These are phyloP conservation scores for Phaffomyces opuntiae DNA, from an alignment of 805 yeast genomes.

Conservation along the genomic window DNA sequence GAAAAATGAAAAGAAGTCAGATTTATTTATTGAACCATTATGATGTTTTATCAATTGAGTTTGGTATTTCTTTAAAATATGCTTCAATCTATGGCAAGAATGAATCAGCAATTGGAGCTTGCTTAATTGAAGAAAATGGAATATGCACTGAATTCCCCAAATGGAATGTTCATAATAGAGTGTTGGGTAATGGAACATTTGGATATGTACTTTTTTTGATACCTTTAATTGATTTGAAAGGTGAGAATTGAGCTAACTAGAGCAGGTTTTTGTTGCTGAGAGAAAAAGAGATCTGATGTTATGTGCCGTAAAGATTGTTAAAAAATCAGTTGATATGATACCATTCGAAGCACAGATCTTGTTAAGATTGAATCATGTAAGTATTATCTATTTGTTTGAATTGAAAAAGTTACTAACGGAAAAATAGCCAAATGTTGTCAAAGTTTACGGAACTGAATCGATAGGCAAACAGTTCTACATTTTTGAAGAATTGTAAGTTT, in stretches of 20 bases:
- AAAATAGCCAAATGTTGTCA: constrained; percentile 40
- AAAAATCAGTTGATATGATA: constrained; percentile 19
- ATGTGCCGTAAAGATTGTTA: constrained; percentile 45
- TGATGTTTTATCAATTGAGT: constrained; percentile 34
- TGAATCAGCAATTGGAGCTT: constrained; percentile 10
- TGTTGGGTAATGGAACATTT: constrained; percentile 52
- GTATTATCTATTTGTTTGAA: constrained; percentile 8
- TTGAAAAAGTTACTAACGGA: not conserved
- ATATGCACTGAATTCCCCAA: constrained; percentile 20
- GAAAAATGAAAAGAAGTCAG: constrained; percentile 24
- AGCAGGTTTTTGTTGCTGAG: constrained; percentile 28
- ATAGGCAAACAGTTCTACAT: constrained; percentile 31
- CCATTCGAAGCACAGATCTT: constrained; percentile 40
- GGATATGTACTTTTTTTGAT: constrained; percentile 36
- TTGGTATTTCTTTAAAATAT: constrained; percentile 22
- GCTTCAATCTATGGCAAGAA: constrained; percentile 10
- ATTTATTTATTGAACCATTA: constrained; percentile 29
- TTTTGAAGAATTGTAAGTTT: constrained; percentile 35
- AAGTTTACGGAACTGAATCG: constrained; percentile 31
- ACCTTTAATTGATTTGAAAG: not conserved
- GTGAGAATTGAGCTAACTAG: constrained; percentile 1
- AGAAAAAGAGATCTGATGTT: constrained; percentile 21
- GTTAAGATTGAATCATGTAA: constrained; percentile 32
- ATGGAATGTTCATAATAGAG: constrained; percentile 37
- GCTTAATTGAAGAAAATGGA: constrained; percentile 16